Conservation (phyloP, 352 stramenopile genomes). For the Aphanomyces stellatus region DNA sequence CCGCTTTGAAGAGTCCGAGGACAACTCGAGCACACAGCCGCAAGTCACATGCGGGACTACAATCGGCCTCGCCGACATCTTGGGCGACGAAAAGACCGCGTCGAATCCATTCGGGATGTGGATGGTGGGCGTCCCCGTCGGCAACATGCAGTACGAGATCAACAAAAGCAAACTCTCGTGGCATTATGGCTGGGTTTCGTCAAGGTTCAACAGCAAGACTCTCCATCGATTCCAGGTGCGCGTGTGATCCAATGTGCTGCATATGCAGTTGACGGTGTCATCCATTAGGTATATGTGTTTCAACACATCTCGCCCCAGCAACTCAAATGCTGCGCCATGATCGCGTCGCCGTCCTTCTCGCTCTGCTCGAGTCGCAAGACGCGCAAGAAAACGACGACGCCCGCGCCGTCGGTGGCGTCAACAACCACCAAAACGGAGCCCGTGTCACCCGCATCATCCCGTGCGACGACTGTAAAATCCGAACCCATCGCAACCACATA, state of each 20-base stretch:
- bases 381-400: conserved; percentile 37
- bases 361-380: conserved; percentile 80
- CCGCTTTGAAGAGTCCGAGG: conserved; percentile 16
- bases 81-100: conserved; percentile 9
- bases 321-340: conserved; percentile 35
- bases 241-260: conserved; percentile 32
- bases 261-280: neutral
- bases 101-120: conserved; percentile 19
- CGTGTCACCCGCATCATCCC: neutral
- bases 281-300: conserved; percentile 14
- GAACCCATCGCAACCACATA: neutral
- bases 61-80: neutral
- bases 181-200: conserved; percentile 85
- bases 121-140: conserved; percentile 7
- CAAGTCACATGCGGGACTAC: neutral
- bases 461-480: neutral
- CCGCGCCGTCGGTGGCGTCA: no score
- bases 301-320: conserved; percentile 17
- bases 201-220: conserved; percentile 77
- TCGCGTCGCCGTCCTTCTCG: conserved; percentile 57
- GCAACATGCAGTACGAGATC: conserved; percentile 7
- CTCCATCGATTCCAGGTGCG: conserved; percentile 75
- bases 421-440: neutral
- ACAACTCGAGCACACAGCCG: neutral
- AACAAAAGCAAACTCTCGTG: conserved; percentile 43